Percentiles rank a stretch among this genome's conserved stretches.
These are phyloP conservation scores for Suillus bovinus DNA, from an alignment of 768 basidiomycete genomes.

Conservation along the genomic window DNA sequence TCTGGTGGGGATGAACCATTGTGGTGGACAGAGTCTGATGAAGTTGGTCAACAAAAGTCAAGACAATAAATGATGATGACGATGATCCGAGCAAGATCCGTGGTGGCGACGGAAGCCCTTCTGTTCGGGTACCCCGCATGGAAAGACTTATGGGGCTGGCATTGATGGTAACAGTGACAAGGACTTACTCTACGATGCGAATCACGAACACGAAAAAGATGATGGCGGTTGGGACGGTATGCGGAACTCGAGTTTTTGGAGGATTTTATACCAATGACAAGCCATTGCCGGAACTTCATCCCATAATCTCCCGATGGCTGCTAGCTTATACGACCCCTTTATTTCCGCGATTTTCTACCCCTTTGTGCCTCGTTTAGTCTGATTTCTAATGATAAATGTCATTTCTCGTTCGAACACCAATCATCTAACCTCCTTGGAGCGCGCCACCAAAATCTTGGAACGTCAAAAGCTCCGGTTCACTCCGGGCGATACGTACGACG, in stretches of 20 bases:
- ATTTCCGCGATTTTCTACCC: not conserved
- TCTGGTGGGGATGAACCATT: conserved; percentile 67
- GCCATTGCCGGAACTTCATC: conserved; percentile 25
- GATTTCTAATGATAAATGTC: not conserved
- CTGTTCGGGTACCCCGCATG: conserved; percentile 2
- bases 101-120: conserved; percentile 8
- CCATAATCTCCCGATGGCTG: conserved; percentile 37
- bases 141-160: not conserved
- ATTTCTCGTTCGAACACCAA: not conserved
- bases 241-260: not conserved
- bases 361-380: not conserved
- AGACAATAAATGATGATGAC: conserved; percentile 23
- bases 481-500: conserved; percentile 4
- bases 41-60: conserved; percentile 6
- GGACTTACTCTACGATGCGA: conserved; percentile 21
- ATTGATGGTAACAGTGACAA: not conserved
- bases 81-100: conserved; percentile 1
- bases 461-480: conserved; percentile 7
- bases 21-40: conserved; percentile 34
- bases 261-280: conserved; percentile 29
- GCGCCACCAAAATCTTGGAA: not conserved
- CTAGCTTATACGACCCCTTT: no score
- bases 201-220: conserved; percentile 5
- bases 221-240: conserved; percentile 10
- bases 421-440: conserved; percentile 5